Evolutionary conservation across 768 basidiomycete genomes (phyloP), one percentile per base, ranked within the genome.

Genomic region (Boletus reticuloceps): DNA sequence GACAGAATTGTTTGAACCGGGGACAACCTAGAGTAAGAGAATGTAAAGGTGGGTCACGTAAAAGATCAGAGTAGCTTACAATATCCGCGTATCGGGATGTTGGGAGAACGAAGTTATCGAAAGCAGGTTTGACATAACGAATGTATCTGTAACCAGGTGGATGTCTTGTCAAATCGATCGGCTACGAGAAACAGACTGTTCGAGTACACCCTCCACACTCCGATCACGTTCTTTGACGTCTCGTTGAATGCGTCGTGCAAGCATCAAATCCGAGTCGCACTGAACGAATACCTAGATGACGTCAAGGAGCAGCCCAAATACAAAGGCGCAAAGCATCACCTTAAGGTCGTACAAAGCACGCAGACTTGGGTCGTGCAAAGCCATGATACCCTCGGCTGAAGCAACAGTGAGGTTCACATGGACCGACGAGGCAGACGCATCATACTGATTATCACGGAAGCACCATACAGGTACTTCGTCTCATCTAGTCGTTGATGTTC

Each of bases 181-280:
- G 5, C 2, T 11, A 13, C 27, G 36, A 22, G 34, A 46, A 61
- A 68, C 81, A 56, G 61, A 91, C 88, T 97, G 94, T 64, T 94
- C 91, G 11, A 98, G 80, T 47, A 98, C 82, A 2, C 96, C 95
- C 5, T 86, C 84, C 0, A 98, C 87, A 52, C 79, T 85, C 51
- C 97, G 77, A 0, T 91, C 92, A 43, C 97, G 82, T 69, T 99
- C 94, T 63, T 84, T 82, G 17, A 91, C 82, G 64, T 98, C 97
- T 51, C 97, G 80, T 58, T 83, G 79, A 51, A 99, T 88, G 38
- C 97, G 84, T 54, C 97, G 84, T 1, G 96, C 93, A 46, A 99
- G 86, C 97, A 99, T 99, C 20, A 98, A 75, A 69, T 99, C 97
- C 9, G 94, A 88, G 68, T 98, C 94, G 55, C 89, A 91, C 76